These are phyloP conservation scores for Trapa incisa DNA, from an alignment of 345 rosid genomes.

Conservation along the genomic window DNA sequence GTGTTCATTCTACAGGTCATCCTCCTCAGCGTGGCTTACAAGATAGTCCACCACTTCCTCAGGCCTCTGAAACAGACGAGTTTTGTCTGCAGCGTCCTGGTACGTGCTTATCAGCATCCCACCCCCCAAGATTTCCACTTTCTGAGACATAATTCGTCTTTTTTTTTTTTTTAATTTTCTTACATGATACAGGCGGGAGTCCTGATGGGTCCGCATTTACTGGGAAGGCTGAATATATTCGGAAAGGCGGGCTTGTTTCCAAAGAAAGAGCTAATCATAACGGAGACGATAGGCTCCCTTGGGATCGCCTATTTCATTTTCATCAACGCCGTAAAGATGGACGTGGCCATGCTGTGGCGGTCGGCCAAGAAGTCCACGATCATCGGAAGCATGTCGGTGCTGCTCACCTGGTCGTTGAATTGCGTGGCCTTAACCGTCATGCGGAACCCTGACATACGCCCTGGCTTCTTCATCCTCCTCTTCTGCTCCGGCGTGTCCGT, in stretches of 20 bases:
- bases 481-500: neutral
- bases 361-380: slow-evolving; percentile 7
- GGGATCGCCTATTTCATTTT: slow-evolving; percentile 12
- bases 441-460: neutral
- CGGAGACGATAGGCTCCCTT: neutral
- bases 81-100: slow-evolving; percentile 19
- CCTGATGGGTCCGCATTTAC: slow-evolving; percentile 15
- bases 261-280: neutral
- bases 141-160: too few relatives aligned
- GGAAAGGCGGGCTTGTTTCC: slow-evolving; percentile 2
- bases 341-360: neutral
- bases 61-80: slow-evolving; percentile 19
- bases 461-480: neutral
- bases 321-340: slow-evolving; percentile 18
- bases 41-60: slow-evolving; percentile 4
- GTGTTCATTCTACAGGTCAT: slow-evolving; percentile 9
- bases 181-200: neutral
- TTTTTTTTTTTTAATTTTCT: too few relatives aligned
- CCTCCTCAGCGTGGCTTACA: neutral
- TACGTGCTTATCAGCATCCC: neutral
- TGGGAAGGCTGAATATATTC: slow-evolving; percentile 4
- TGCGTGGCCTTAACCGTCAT: neutral
- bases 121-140: too few relatives aligned
- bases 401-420: neutral
- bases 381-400: slow-evolving; percentile 4